A percentile compares a stretch with the other conserved stretches of the same genome.
phyloP scores from a whole-genome alignment of 2,329 filamentous ascomycete genomes.

The Phaeosphaeriaceae sp. region DNA sequence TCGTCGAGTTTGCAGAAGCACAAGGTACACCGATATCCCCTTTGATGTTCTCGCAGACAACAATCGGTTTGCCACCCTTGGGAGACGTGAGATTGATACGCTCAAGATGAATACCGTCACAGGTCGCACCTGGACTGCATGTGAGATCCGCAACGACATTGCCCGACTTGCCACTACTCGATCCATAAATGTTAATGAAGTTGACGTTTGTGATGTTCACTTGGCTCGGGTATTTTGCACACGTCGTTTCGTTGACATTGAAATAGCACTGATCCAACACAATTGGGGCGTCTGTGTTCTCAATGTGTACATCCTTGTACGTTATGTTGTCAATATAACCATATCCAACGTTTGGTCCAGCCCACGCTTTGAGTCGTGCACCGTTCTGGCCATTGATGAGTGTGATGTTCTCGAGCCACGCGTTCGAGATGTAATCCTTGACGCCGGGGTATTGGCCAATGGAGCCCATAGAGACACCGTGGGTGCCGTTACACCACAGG shows the following conservation, averaged over 20 bases:
- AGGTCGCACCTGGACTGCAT: slow-evolving; percentile 65
- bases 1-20: slow-evolving; percentile 27
- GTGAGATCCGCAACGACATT: slow-evolving; percentile 62
- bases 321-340: slow-evolving; percentile 69
- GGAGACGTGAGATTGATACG: slow-evolving; percentile 64
- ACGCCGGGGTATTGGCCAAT: slow-evolving; percentile 42
- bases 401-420: slow-evolving; percentile 66
- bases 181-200: slow-evolving; percentile 66
- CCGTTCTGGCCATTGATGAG: slow-evolving; percentile 62
- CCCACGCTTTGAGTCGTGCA: slow-evolving; percentile 68
- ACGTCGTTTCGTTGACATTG: slow-evolving; percentile 60
- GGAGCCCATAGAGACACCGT: slow-evolving; percentile 42
- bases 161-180: slow-evolving; percentile 63
- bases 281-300: slow-evolving; percentile 64
- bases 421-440: slow-evolving; percentile 47
- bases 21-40: slow-evolving; percentile 52
- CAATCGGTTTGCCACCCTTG: slow-evolving; percentile 44
- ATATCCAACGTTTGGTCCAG: slow-evolving; percentile 63
- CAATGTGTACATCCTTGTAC: slow-evolving; percentile 66
- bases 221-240: slow-evolving; percentile 60
- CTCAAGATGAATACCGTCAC: slow-evolving; percentile 62
- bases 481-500: slow-evolving; percentile 43
- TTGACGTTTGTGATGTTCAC: slow-evolving; percentile 66
- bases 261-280: slow-evolving; percentile 71
- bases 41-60: slow-evolving; percentile 60